A percentile compares a stretch with the other conserved stretches of the same genome.
Evolutionary conservation across 208 protist species (phyloP).

Genomic region (Phytomonas sp.): DNA sequence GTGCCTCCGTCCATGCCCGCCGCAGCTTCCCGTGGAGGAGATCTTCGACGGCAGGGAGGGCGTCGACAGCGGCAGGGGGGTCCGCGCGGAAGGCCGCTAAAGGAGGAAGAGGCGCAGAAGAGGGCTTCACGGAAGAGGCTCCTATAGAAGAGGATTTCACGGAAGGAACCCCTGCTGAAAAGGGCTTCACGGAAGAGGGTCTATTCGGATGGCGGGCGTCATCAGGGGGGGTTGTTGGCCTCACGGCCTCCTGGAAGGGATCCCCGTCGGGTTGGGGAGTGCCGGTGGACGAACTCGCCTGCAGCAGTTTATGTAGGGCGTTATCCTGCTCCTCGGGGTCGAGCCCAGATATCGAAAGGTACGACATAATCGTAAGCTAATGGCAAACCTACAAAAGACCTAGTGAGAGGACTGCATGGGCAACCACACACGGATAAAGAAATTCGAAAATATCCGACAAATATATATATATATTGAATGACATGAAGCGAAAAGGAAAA

Average conservation of each 20-base stretch:
- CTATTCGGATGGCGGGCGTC: too few relatives aligned
- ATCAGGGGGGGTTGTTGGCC: too few relatives aligned
- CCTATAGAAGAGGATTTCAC: too few relatives aligned
- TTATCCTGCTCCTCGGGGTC: background rate
- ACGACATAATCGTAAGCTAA: background rate
- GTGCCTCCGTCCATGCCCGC: slow-evolving; percentile 46
- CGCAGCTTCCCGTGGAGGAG: slow-evolving; percentile 65
- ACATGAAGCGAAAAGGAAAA: background rate
- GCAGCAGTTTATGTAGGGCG: too few relatives aligned
- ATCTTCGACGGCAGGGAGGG: slow-evolving; percentile 33
- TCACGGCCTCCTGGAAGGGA: too few relatives aligned
- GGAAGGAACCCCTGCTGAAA: too few relatives aligned
- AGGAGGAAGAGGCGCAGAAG: too few relatives aligned
- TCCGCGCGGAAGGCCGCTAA: slow-evolving; percentile 32
- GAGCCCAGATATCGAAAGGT: slow-evolving; percentile 2
- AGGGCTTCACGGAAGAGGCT: too few relatives aligned
- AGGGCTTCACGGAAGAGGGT: too few relatives aligned
- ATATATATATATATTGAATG: background rate
- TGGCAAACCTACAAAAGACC: background rate
- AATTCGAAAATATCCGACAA: slow-evolving; percentile 1
- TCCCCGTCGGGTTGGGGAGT: too few relatives aligned
- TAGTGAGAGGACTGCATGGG: background rate
- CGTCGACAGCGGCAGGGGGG: slow-evolving; percentile 27
- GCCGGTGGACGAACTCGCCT: too few relatives aligned
- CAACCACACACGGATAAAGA: background rate